Percentiles rank a stretch among this genome's conserved stretches.
Evolutionary conservation across 1,139 yeast genomes (phyloP).

Genomic region (Arxiozyma heterogenica): DNA sequence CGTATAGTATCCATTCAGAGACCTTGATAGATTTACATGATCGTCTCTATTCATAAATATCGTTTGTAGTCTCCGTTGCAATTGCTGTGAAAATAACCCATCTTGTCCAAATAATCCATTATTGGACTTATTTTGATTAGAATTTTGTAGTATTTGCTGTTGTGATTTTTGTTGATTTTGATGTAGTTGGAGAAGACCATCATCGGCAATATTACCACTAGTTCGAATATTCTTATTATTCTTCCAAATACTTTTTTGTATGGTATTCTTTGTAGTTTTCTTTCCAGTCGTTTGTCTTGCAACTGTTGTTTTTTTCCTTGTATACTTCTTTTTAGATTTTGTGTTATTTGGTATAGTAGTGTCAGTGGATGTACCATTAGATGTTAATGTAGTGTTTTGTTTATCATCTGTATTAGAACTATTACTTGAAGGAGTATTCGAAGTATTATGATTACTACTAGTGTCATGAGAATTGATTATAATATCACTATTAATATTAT

Average conservation of each 20-base stretch:
- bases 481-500: not conserved
- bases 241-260: not conserved
- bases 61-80: constrained; percentile 22
- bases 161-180: not conserved
- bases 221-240: not conserved
- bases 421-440: constrained; percentile 1
- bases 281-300: constrained; percentile 1
- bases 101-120: constrained; percentile 3
- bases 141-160: not conserved
- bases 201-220: not conserved
- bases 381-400: not conserved
- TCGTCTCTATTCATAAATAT: constrained; percentile 20
- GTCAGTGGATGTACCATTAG: not conserved
- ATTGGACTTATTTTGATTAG: not conserved
- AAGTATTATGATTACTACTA: not conserved
- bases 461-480: not conserved
- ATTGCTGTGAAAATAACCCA: constrained; percentile 22
- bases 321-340: constrained; percentile 8
- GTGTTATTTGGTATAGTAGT: not conserved
- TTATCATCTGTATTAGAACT: not conserved
- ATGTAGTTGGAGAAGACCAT: not conserved
- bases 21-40: constrained; percentile 12
- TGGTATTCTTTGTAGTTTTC: not conserved
- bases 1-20: constrained; percentile 25
- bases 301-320: constrained; percentile 4